phyloP scores from a whole-genome alignment of 1,284 basidiomycete species.

The Malassezia pachydermatis region DNA sequence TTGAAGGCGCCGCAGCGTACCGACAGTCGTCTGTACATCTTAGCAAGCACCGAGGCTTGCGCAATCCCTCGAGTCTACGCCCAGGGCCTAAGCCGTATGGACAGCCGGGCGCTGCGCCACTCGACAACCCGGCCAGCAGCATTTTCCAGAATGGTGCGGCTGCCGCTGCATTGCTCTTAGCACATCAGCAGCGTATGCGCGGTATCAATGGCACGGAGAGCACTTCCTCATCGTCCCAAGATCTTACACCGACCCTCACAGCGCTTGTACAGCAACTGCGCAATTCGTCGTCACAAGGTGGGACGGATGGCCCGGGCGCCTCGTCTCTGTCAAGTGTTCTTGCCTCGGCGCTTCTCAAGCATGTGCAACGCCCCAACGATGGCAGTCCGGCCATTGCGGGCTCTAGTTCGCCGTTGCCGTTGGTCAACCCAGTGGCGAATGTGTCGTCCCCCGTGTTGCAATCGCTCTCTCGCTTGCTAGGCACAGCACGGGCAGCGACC shows the following conservation, averaged over 20 bases:
- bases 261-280: conserved; percentile 25
- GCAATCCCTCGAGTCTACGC: conserved; percentile 16
- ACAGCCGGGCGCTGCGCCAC: conserved; percentile 32
- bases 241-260: conserved; percentile 20
- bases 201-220: conserved; percentile 24
- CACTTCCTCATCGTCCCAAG: conserved; percentile 20
- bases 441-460: conserved; percentile 17
- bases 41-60: conserved; percentile 9
- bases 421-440: neutral
- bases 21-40: conserved; percentile 22
- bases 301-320: conserved; percentile 19
- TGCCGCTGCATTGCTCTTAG: conserved; percentile 28
- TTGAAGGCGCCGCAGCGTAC: conserved; percentile 26
- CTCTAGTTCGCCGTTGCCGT: neutral
- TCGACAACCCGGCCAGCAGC: conserved; percentile 36
- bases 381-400: neutral
- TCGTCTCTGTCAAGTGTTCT: conserved; percentile 24
- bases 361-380: conserved; percentile 10
- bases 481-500: neutral
- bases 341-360: conserved; percentile 18
- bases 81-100: conserved; percentile 32
- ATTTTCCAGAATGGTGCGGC: conserved; percentile 36
- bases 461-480: conserved; percentile 13
- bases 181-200: conserved; percentile 30
- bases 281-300: conserved; percentile 14